A percentile compares a stretch with the other conserved stretches of the same genome.
phyloP scores from a whole-genome alignment of 1,284 basidiomycete species.

The Trichosporon ovoides region DNA sequence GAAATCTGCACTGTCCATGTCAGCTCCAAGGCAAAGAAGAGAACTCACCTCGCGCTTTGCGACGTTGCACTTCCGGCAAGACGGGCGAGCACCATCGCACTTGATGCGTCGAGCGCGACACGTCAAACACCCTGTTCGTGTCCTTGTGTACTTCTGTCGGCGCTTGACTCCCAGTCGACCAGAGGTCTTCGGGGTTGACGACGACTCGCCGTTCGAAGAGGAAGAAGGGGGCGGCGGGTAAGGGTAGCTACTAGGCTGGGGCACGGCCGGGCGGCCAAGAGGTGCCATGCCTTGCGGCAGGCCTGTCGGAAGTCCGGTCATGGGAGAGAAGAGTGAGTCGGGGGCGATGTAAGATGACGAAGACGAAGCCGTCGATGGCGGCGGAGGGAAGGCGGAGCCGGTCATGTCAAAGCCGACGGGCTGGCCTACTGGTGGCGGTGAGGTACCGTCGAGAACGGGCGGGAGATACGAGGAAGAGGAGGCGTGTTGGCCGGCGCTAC shows the following conservation, averaged over 20 bases:
- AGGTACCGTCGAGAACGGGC: not conserved
- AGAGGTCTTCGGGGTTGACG: constrained; percentile 6
- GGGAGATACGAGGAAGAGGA: not conserved
- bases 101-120: constrained; percentile 45
- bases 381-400: not conserved
- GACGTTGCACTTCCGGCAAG: constrained; percentile 40
- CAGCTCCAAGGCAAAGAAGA: not conserved
- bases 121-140: constrained; percentile 43
- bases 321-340: not conserved
- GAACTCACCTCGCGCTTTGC: constrained; percentile 40
- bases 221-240: not conserved
- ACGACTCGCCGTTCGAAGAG: not conserved
- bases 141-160: constrained; percentile 42
- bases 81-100: constrained; percentile 43
- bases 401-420: not conserved
- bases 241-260: not conserved
- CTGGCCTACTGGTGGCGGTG: not conserved
- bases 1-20: constrained; percentile 31
- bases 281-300: not conserved
- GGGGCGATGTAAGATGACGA: not conserved
- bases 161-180: constrained; percentile 34
- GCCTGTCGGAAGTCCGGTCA: not conserved
- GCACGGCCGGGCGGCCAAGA: not conserved
- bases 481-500: no score
- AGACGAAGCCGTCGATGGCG: constrained; percentile 1